Base-by-base conservation (phyloP, 1,284 basidiomycete genomes). In the Heterobasidion irregulare region DNA sequence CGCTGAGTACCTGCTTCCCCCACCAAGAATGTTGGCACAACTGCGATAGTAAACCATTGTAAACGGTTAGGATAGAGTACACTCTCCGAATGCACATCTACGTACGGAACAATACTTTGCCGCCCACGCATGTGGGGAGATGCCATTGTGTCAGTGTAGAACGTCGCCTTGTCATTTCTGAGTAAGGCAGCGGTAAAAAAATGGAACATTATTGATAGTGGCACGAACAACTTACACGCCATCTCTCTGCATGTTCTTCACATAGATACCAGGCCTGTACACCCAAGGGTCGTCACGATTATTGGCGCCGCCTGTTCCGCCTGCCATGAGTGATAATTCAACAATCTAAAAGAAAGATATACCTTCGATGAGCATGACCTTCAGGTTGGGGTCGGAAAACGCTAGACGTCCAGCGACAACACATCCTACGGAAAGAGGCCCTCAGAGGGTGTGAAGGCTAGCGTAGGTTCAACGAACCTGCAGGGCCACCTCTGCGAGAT, bases 331-430 rank as follows among this genome's bases (percentile, higher is more conserved):
- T 26, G 26, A 35, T 46, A 45, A 43, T 32, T 49, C 41, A 47
- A 51, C 26, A 0, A 16, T 35, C 33, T 48, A 52, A 56, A 7
- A 18, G 43, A 16, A 6, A 33, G 15, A 48, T 58, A n/a, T 56
- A 80, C 83, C 83, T 74, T 86, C 85, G 58, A 86, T 81, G 62
- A 87, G 75, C 82, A 87, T 84, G 53, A 88, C 83, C 67, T 86
- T 84, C 53, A 88, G 69, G 62, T 72, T 85, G 32, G 84, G 83
- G 68, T 86, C 84, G 50, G 85, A 83, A 63, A 82, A 84, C 1
- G 84, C 84, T 52, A 88, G 69, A 56, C 84, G 75, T 57, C 84
- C 85, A 18, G 84, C 85, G 33, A 82, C 77, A 55, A 84, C 84
- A 64, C 80, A 83, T 57, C 83, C 83, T 79, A 26, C 26, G 26